These are phyloP conservation scores for Rhynchosporium graminicola DNA, from an alignment of 2,329 filamentous ascomycete genomes.

Conservation along the genomic window DNA sequence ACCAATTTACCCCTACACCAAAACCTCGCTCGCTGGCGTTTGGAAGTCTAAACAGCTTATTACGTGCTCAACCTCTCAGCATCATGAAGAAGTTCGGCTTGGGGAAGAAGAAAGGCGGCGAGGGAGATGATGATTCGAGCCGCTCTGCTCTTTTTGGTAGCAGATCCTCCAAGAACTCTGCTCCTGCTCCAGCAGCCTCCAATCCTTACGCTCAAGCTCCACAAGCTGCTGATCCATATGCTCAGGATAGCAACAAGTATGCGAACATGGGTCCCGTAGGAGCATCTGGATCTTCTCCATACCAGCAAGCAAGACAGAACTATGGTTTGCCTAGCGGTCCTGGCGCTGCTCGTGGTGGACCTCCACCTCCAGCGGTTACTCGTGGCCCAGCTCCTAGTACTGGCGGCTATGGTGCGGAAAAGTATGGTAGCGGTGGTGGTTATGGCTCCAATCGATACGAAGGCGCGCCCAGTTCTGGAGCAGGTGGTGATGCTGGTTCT, in stretches of 20 bases:
- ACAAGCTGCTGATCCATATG: conserved; percentile 57
- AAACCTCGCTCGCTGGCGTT: neutral
- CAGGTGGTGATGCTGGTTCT: conserved; percentile 40
- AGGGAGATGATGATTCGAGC: conserved; percentile 48
- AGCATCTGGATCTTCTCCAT: conserved; percentile 36
- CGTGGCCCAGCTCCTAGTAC: conserved; percentile 35
- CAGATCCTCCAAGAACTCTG: conserved; percentile 49
- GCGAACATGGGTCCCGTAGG: conserved; percentile 46
- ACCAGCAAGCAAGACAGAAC: conserved; percentile 32
- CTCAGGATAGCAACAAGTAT: conserved; percentile 57
- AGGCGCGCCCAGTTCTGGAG: conserved; percentile 37
- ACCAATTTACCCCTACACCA: neutral
- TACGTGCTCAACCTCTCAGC: neutral
- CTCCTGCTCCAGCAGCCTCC: conserved; percentile 42
- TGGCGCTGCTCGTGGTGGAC: conserved; percentile 41
- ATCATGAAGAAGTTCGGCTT: conserved; percentile 63
- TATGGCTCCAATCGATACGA: conserved; percentile 58
- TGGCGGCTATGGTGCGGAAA: conserved; percentile 55
- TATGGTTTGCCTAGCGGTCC: conserved; percentile 38
- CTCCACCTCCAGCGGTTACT: conserved; percentile 23
- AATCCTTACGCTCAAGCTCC: conserved; percentile 41
- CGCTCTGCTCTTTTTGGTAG: conserved; percentile 53
- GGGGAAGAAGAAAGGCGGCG: conserved; percentile 53
- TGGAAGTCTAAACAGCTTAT: conserved; percentile 5
- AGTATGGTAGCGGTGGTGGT: conserved; percentile 52